Conservation (phyloP, 441 rosid genomes). For the Populus hybrid region DNA sequence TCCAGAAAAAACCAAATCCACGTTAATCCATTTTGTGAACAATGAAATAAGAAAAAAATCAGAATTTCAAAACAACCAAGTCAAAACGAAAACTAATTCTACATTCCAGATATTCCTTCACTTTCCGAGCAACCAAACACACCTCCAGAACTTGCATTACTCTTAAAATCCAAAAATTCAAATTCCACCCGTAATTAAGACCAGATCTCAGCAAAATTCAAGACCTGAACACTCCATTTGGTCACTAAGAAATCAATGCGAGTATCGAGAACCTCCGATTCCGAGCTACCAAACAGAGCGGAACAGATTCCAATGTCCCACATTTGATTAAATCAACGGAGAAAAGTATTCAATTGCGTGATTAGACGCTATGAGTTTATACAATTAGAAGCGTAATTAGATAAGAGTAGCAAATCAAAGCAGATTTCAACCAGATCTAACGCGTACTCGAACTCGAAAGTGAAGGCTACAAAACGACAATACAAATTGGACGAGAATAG, state of each 20-base stretch:
- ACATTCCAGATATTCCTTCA: neutral
- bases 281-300: slow-evolving; percentile 7
- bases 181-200: slow-evolving; percentile 1
- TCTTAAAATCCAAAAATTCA: neutral
- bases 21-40: neutral
- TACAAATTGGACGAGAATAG: neutral
- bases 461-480: slow-evolving; percentile 3
- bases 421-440: slow-evolving; percentile 59
- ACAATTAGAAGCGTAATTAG: neutral
- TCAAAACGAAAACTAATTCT: neutral
- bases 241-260: neutral
- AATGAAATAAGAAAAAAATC: neutral
- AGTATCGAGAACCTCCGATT: neutral
- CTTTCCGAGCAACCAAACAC: slow-evolving; percentile 12
- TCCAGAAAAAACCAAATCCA: neutral
- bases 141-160: slow-evolving; percentile 13
- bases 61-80: neutral
- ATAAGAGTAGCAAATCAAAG: slow-evolving; percentile 31
- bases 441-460: slow-evolving; percentile 10
- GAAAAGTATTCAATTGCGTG: slow-evolving; percentile 7
- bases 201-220: slow-evolving; percentile 37
- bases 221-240: slow-evolving; percentile 12
- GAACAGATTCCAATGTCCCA: neutral
- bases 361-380: neutral
- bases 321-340: slow-evolving; percentile 13